phyloP scores from a whole-genome alignment of 305 asterid species.

The Fraxinus platypoda region DNA sequence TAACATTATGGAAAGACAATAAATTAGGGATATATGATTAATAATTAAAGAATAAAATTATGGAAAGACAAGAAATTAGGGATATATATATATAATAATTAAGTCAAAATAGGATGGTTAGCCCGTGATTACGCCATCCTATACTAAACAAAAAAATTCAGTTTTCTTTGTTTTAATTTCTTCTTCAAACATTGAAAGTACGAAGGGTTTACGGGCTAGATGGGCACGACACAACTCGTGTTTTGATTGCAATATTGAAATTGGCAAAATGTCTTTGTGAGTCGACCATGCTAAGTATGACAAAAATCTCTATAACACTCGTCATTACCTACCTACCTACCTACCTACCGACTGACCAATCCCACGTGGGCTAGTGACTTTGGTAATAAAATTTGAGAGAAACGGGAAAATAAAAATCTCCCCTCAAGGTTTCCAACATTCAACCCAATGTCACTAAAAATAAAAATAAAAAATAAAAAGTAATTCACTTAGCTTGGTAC shows the following conservation, averaged over 20 bases:
- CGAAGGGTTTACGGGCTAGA: background rate
- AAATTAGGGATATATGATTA: background rate
- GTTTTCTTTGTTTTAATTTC: background rate
- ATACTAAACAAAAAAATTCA: background rate
- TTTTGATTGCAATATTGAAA: background rate
- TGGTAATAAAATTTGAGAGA: background rate
- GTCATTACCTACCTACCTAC: background rate
- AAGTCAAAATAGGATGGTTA: background rate
- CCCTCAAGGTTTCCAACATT: no score
- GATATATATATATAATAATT: background rate
- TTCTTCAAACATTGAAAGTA: background rate
- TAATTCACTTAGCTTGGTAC: background rate
- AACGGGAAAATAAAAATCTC: no score
- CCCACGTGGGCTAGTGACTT: background rate
- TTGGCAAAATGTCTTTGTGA: background rate
- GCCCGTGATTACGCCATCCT: background rate
- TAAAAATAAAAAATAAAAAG: background rate
- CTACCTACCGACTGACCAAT: background rate
- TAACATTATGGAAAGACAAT: background rate
- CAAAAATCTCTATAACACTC: background rate
- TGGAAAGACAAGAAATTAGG: background rate
- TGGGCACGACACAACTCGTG: background rate
- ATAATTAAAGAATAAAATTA: background rate
- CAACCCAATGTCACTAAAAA: background rate
- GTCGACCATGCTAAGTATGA: background rate